Evolutionary conservation across 495 filamentous ascomycete genomes (phyloP), one percentile per base, ranked within the genome.

Genomic region (Friedmanniomyces simplex): DNA sequence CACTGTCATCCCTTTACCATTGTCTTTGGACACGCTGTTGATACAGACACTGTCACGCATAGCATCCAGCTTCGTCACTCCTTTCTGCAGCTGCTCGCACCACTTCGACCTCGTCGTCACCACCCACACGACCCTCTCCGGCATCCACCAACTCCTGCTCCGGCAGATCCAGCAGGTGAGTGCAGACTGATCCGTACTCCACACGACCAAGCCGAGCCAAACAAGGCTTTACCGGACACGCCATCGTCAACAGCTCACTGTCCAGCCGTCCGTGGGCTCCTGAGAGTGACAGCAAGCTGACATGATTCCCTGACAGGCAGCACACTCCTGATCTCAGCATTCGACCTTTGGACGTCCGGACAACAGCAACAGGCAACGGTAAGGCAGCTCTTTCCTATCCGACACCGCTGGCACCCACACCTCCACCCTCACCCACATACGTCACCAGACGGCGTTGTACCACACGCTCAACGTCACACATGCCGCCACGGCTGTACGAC

Each of bases 51-150:
- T 49, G 46, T 24, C 43, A 60, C n/a, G 59, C 53, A 62, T 62
- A 45, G 26, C 50, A 58, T 50, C 45, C 55, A 49, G 24, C 50
- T 45, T 58, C 45, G 55, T 48, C 60, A 59, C 60, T 63, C 60
- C 60, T 63, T 63, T 52, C 34, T 25, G 43, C 59, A 26, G 55
- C 50, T 36, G 54, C 22, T 22, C 41, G 50, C 60, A 62, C 43
- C 10, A 37, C 60, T 16, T 52, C 46, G 39, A 55, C 51, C 34
- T 50, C 59, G 42, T 32, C 58, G 43, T 55, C 52, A 50, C 58
- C n/a, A 21, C 21, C 28, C 21, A 56, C 49, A 34, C 49, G 7
- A 50, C 46, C 1, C 32, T 52, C 57, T 7, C 30, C 58, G 20
- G 57, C 50, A 26, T 32, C 57, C 28, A 42, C 50, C 11, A 54